Conservation (phyloP, 371 early-diverging fungal genomes). For the Circinella umbellata region DNA sequence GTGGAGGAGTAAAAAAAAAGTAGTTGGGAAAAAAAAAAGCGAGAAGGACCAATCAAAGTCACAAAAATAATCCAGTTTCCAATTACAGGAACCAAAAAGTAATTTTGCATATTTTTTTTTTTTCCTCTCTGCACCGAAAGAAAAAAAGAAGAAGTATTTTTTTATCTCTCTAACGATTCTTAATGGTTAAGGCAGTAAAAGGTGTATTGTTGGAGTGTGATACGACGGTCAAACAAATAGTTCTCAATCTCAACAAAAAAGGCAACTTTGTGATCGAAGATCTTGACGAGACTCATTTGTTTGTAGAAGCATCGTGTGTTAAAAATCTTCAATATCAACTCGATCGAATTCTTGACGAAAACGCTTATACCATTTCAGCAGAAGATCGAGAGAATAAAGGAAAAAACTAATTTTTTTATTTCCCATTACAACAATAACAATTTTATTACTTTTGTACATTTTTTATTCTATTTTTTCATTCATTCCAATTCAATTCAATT, state of each 20-base stretch:
- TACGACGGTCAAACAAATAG: slow-evolving; percentile 81
- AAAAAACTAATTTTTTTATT: slow-evolving; percentile 19
- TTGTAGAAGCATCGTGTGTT: slow-evolving; percentile 74
- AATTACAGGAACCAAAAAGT: not conserved
- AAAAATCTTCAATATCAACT: slow-evolving; percentile 68
- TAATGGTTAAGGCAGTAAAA: slow-evolving; percentile 57
- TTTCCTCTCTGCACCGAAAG: not conserved
- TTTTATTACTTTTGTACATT: too few relatives aligned
- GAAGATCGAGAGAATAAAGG: slow-evolving; percentile 43
- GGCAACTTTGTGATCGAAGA: slow-evolving; percentile 86
- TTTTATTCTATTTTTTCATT: too few relatives aligned
- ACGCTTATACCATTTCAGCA: slow-evolving; percentile 66
- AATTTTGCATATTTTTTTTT: not conserved
- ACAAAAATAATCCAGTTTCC: not conserved
- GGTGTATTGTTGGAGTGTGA: slow-evolving; percentile 70
- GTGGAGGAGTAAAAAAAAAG: not conserved
- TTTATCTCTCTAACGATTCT: not conserved
- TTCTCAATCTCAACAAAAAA: slow-evolving; percentile 74
- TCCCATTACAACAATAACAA: too few relatives aligned
- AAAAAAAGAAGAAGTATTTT: too few relatives aligned
- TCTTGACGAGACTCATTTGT: slow-evolving; percentile 86
- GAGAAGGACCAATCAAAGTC: not conserved
- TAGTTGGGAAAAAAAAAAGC: too few relatives aligned
- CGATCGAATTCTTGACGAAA: slow-evolving; percentile 80
- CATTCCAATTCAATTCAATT: too few relatives aligned